Percentiles rank a stretch among this genome's conserved stretches.
Conservation (phyloP, 2,329 filamentous ascomycete genomes). For the Ampelomyces quisqualis region DNA sequence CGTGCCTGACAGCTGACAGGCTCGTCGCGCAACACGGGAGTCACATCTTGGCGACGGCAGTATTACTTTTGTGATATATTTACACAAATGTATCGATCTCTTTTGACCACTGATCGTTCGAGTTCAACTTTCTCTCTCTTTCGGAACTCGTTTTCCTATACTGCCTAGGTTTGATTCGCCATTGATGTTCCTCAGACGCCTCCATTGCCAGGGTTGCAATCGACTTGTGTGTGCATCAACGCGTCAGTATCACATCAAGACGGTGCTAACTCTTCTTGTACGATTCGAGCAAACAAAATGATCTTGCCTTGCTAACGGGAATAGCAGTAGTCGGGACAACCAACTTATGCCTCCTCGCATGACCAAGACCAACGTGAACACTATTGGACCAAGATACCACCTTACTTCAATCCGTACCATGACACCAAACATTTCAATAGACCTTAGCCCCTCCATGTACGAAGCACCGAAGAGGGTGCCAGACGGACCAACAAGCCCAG, state of each 20-base stretch:
- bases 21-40: slow-evolving; percentile 12
- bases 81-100: background rate
- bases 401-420: background rate
- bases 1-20: slow-evolving; percentile 26
- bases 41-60: slow-evolving; percentile 12
- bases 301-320: background rate
- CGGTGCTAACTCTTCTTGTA: slow-evolving; percentile 13
- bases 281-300: slow-evolving; percentile 1
- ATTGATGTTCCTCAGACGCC: slow-evolving; percentile 8
- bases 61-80: slow-evolving; percentile 3
- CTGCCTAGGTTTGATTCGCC: no score
- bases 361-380: background rate
- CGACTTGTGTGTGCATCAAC: slow-evolving; percentile 18
- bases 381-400: background rate
- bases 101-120: no score
- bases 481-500: no score
- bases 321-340: background rate
- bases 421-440: slow-evolving; percentile 1
- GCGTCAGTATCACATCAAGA: slow-evolving; percentile 14
- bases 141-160: no score
- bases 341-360: background rate
- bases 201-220: slow-evolving; percentile 12
- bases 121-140: no score
- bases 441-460: slow-evolving; percentile 2
- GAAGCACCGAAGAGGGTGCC: no score